phyloP scores from a whole-genome alignment of 305 asterid species.

The Caryopteris hybrid region DNA sequence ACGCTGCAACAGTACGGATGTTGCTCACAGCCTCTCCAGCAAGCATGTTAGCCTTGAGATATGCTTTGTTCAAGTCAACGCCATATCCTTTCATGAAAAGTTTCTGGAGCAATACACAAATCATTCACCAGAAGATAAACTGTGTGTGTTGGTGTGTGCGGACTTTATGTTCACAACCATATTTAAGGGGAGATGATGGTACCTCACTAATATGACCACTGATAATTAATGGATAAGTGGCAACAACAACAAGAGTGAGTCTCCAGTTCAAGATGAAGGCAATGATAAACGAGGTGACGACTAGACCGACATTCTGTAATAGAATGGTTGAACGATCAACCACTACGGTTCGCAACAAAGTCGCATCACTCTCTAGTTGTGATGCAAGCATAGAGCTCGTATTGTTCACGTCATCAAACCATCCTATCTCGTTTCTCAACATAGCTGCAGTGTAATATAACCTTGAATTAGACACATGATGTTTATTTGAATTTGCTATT shows the following conservation, averaged over 20 bases:
- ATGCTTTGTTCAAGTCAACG: conserved; percentile 82
- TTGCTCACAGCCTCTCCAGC: conserved; percentile 99
- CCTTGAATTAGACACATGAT: not conserved
- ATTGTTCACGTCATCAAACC: conserved; percentile 80
- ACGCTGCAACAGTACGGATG: conserved; percentile 92
- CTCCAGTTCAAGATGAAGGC: conserved; percentile 99
- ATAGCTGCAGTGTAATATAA: conserved; percentile 64
- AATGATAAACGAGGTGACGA: conserved; percentile 75
- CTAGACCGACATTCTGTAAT: conserved; percentile 76
- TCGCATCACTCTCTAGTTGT: conserved; percentile 81
- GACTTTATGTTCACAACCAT: not conserved
- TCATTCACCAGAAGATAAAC: conserved; percentile 7
- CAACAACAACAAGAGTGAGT: conserved; percentile 88
- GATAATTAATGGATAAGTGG: conserved; percentile 80
- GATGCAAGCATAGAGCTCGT: conserved; percentile 92
- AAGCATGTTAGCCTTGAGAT: conserved; percentile 93
- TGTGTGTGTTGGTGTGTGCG: too few species aligned
- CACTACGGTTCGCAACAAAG: conserved; percentile 72
- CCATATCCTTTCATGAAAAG: conserved; percentile 97
- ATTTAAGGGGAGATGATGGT: not conserved
- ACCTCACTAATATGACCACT: conserved; percentile 99
- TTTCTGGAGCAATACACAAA: conserved; percentile 55
- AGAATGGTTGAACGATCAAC: conserved; percentile 91
- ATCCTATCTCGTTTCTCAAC: conserved; percentile 91
- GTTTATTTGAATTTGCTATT: not conserved